These are phyloP conservation scores for Citrus mangshanensis DNA, from an alignment of 345 rosid species.

Conservation along the genomic window DNA sequence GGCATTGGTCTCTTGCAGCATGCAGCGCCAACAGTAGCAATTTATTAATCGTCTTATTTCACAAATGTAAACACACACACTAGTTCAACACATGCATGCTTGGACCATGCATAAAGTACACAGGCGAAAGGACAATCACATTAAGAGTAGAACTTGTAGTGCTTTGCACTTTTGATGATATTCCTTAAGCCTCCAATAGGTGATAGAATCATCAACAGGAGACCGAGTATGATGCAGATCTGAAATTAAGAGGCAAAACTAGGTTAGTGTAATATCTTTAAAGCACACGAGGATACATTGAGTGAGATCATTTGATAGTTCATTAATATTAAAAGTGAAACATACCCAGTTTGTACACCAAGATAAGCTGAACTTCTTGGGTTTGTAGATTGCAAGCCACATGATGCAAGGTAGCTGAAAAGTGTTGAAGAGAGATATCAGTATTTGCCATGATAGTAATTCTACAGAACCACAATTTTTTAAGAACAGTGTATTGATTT, in stretches of 20 bases:
- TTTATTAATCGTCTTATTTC: background rate
- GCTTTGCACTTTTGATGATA: constrained; percentile 55
- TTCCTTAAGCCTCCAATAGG: constrained; percentile 82
- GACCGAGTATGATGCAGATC: constrained; percentile 65
- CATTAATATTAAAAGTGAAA: background rate
- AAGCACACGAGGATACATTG: background rate
- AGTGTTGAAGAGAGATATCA: background rate
- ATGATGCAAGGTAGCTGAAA: constrained; percentile 74
- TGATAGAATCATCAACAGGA: constrained; percentile 56
- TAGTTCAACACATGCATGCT: too few relatives aligned
- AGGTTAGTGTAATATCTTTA: background rate
- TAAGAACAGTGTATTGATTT: background rate
- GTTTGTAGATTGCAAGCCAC: constrained; percentile 74
- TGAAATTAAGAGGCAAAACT: constrained; percentile 25
- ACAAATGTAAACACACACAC: background rate
- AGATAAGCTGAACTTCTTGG: constrained; percentile 58
- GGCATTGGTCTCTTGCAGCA: background rate
- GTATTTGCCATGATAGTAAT: background rate
- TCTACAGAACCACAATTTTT: background rate
- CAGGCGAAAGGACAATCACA: background rate
- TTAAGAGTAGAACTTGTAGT: constrained; percentile 59
- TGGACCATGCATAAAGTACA: too few relatives aligned
- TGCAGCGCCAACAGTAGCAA: too few relatives aligned
- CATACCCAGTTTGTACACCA: constrained; percentile 77
- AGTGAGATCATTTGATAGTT: background rate